Percentiles rank a stretch among this genome's conserved stretches.
These are phyloP conservation scores for Gloeopeniophorella convolvens DNA, from an alignment of 768 basidiomycete species.

Conservation along the genomic window DNA sequence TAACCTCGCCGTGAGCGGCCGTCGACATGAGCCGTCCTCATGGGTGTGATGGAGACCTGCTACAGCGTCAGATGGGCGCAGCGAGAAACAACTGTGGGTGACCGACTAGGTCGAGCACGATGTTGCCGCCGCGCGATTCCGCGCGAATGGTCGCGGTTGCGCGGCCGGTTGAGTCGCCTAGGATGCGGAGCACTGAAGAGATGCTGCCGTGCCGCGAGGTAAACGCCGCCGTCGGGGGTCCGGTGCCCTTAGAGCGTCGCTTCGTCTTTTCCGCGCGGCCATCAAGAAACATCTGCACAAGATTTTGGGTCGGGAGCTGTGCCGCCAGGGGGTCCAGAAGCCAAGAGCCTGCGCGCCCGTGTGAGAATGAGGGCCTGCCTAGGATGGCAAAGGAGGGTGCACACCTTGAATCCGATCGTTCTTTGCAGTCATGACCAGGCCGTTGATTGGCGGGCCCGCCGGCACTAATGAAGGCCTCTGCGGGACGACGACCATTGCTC, in stretches of 20 bases:
- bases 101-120: conserved; percentile 14
- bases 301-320: background rate
- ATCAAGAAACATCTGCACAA: conserved; percentile 8
- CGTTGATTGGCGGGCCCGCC: conserved; percentile 5
- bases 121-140: conserved; percentile 6
- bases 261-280: background rate
- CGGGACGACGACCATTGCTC: background rate
- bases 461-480: background rate
- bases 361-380: background rate
- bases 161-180: conserved; percentile 5
- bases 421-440: conserved; percentile 7
- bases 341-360: conserved; percentile 10
- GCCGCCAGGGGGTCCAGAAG: conserved; percentile 11
- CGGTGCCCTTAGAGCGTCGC: background rate
- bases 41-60: conserved; percentile 11
- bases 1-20: conserved; percentile 2
- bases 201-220: conserved; percentile 11
- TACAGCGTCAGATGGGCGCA: background rate
- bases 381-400: background rate
- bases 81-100: background rate
- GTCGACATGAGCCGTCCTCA: conserved; percentile 7
- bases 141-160: conserved; percentile 10
- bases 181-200: conserved; percentile 4
- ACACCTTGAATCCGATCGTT: conserved; percentile 5
- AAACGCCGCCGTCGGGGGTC: conserved; percentile 9